These are phyloP conservation scores for Acephala macrosclerotiorum DNA, from an alignment of 2,329 filamentous ascomycete species.

Conservation along the genomic window DNA sequence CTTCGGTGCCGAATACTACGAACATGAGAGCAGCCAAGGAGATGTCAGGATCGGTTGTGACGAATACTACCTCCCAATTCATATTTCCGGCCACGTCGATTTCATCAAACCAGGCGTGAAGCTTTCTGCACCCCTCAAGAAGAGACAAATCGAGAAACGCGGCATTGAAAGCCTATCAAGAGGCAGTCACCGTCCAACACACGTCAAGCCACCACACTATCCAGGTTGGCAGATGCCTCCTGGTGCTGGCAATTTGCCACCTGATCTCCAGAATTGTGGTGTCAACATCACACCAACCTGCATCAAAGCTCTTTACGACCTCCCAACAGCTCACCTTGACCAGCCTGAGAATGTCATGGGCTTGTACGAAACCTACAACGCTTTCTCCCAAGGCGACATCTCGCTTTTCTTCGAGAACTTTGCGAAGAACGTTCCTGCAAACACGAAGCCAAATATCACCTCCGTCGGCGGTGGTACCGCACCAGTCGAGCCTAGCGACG, in stretches of 20 bases:
- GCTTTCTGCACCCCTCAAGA: neutral
- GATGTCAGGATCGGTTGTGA: constrained; percentile 2
- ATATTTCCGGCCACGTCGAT: neutral
- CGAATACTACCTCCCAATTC: neutral
- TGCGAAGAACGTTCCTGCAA: neutral
- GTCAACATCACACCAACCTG: constrained; percentile 1
- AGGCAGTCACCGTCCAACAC: neutral
- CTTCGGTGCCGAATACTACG: neutral
- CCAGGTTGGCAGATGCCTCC: neutral
- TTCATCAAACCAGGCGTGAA: neutral
- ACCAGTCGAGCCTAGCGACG: constrained; percentile 16
- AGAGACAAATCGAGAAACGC: constrained; percentile 1
- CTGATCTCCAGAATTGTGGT: constrained; percentile 2
- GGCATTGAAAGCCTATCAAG: neutral
- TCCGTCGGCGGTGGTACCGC: neutral
- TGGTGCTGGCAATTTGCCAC: neutral
- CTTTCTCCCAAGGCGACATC: neutral
- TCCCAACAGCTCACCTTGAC: neutral
- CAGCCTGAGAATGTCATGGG: constrained; percentile 6
- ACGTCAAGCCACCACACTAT: neutral
- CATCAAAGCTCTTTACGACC: constrained; percentile 2
- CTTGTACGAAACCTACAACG: neutral
- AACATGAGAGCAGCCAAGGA: neutral
- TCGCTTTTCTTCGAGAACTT: constrained; percentile 7
- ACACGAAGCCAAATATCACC: neutral